Percentiles rank a stretch among this genome's conserved stretches.
Conservation (phyloP, 148 eudicot genomes). For the Suaeda aralocaspica region DNA sequence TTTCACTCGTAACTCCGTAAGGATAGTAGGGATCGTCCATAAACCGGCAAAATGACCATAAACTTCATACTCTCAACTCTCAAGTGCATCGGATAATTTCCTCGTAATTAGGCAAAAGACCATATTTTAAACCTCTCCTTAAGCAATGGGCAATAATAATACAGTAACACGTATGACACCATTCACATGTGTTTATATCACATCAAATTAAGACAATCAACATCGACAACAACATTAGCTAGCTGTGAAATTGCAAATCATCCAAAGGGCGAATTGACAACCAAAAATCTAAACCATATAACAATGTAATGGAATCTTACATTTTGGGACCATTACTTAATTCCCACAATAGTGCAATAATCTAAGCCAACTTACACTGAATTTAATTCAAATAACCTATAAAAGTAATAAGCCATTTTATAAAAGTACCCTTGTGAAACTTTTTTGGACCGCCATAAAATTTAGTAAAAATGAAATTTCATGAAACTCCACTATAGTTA, state of each 20-base stretch:
- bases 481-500: constrained; percentile 11
- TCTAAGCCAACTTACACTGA: neutral
- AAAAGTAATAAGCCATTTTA: no score
- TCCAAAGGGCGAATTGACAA: neutral
- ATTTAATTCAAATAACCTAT: neutral
- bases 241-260: neutral
- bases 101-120: no score
- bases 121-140: no score
- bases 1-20: no score
- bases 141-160: no score
- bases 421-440: neutral
- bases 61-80: no score
- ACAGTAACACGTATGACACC: neutral
- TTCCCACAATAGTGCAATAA: no score
- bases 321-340: constrained; percentile 10
- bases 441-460: constrained; percentile 15
- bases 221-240: neutral
- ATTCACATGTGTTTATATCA: neutral
- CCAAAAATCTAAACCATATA: neutral
- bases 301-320: neutral
- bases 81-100: no score
- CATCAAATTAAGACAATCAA: constrained; percentile 1
- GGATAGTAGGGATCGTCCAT: no score
- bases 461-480: constrained; percentile 12
- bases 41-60: no score